Evolutionary conservation across 2,329 filamentous ascomycete genomes (phyloP), one percentile per base, ranked within the genome.

Genomic region (Plenodomus biglobosus): DNA sequence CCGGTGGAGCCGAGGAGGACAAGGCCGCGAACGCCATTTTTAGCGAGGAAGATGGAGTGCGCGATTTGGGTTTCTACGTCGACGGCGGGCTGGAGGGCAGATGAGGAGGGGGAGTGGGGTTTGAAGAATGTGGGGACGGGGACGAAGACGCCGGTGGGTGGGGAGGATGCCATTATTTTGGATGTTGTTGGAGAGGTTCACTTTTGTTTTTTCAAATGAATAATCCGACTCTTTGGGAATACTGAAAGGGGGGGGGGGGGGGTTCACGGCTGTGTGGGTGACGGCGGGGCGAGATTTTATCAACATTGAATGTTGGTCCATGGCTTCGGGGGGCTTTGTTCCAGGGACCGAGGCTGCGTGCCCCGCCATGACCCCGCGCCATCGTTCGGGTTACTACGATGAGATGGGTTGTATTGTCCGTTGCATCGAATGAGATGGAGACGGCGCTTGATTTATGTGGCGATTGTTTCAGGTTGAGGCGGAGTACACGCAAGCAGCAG

Each of bases 61-160:
- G 76, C 73, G 19, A 76, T 73, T 61, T 87, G 84, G 1, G 82
- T 78, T 39, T 78, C 73, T 49, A 83, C 70, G 59, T 87, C 84
- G 42, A 86, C 72, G 6, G 78, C 73, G 20, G 81, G 72, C 39
- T 79, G 75, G 38, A 77, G 65, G 6, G 75, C 58, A 39, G 76
- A 70, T 50, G 76, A 77, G 40, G 73, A 65, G 22, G 76, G 65
- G 35, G 73, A 69, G 11, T 53, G 47, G 63, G 75, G 58, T 70
- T 82, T 77, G 74, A 85, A 86, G 75, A 87, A 86, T 41, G 84
- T 86, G 5, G 84, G 84, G 37, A 84, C 77, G 37, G 69, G 68
- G 11, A 72, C 69, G 59, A 70, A 70, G 53, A 71, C 68, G 53
- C 68, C 69, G 6, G 67, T 66, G n/a, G 68, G 67, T 42, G 66